Conservation (phyloP, 1,139 yeast species). For the Geotrichum australiense region DNA sequence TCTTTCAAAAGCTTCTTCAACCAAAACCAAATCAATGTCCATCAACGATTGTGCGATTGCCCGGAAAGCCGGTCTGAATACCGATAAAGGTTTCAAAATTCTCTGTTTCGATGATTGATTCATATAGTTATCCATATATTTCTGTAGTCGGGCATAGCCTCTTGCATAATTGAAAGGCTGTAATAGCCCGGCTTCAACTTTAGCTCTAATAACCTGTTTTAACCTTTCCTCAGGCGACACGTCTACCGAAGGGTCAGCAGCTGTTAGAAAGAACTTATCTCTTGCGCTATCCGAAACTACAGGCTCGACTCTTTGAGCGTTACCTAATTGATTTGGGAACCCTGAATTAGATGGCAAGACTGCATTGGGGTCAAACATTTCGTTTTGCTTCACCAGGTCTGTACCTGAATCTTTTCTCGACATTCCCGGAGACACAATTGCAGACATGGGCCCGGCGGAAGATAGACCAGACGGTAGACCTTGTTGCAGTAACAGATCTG, state of each 20-base stretch:
- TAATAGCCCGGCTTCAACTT: slow-evolving; percentile 84
- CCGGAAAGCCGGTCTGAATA: slow-evolving; percentile 88
- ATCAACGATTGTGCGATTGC: slow-evolving; percentile 87
- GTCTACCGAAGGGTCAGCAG: slow-evolving; percentile 95
- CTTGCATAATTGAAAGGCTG: slow-evolving; percentile 93
- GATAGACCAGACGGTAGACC: slow-evolving; percentile 9
- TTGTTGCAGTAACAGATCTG: slow-evolving; percentile 13
- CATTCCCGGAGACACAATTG: slow-evolving; percentile 16
- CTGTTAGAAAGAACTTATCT: slow-evolving; percentile 89
- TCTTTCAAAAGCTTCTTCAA: slow-evolving; percentile 91
- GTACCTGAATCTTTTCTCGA: slow-evolving; percentile 17
- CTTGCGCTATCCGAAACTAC: slow-evolving; percentile 57
- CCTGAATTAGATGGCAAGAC: slow-evolving; percentile 8
- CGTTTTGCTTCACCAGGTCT: slow-evolving; percentile 15
- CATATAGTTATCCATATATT: slow-evolving; percentile 88
- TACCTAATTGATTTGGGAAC: background rate
- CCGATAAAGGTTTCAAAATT: slow-evolving; percentile 78
- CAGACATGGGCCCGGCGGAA: slow-evolving; percentile 12
- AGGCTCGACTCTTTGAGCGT: slow-evolving; percentile 16
- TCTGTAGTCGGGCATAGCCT: slow-evolving; percentile 85
- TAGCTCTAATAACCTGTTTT: slow-evolving; percentile 93
- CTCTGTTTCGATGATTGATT: slow-evolving; percentile 76
- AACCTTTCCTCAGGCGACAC: slow-evolving; percentile 91
- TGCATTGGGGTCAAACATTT: slow-evolving; percentile 7
- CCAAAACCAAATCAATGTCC: slow-evolving; percentile 86